A percentile compares a stretch with the other conserved stretches of the same genome.
Evolutionary conservation across 768 basidiomycete species (phyloP).

Genomic region (Mycena galericulata): DNA sequence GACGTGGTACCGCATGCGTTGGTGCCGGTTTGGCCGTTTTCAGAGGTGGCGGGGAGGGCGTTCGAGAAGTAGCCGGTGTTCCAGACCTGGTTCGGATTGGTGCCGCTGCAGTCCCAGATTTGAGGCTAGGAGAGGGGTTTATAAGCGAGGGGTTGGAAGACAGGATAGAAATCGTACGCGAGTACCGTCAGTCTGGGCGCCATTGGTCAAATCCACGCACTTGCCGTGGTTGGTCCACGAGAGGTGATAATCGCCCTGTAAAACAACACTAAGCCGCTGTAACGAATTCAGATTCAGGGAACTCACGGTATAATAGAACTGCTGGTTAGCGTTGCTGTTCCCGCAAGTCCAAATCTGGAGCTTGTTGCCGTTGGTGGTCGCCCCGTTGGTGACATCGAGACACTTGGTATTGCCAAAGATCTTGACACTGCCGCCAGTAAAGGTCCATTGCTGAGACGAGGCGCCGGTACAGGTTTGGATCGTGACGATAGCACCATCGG

Average conservation of each 20-base stretch:
- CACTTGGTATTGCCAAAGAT: conserved; percentile 60
- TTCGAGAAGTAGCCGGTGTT: conserved; percentile 59
- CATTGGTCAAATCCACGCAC: conserved; percentile 61
- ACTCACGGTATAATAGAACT: conserved; percentile 59
- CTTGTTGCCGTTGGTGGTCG: conserved; percentile 55
- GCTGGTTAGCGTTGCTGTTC: conserved; percentile 55
- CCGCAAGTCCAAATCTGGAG: conserved; percentile 67
- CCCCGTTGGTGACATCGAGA: conserved; percentile 60
- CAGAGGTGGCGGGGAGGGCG: conserved; percentile 59
- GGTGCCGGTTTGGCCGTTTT: conserved; percentile 72
- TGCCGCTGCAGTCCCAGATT: conserved; percentile 56
- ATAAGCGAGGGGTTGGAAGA: not conserved
- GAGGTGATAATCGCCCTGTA: conserved; percentile 51
- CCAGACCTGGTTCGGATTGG: conserved; percentile 66
- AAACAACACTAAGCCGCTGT: not conserved
- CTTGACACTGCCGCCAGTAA: conserved; percentile 54
- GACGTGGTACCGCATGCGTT: conserved; percentile 75
- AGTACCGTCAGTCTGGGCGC: conserved; percentile 54
- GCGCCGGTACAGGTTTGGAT: conserved; percentile 60
- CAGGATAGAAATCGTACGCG: conserved; percentile 45
- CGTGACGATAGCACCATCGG: conserved; percentile 60
- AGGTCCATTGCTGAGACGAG: conserved; percentile 62
- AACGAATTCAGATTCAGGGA: not conserved
- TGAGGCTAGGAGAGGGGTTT: conserved; percentile 50
- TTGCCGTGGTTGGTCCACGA: conserved; percentile 63